Percentiles rank a stretch among this genome's conserved stretches.
Evolutionary conservation across 2,329 filamentous ascomycete species (phyloP).

Genomic region (Pleurostoma richardsiae): DNA sequence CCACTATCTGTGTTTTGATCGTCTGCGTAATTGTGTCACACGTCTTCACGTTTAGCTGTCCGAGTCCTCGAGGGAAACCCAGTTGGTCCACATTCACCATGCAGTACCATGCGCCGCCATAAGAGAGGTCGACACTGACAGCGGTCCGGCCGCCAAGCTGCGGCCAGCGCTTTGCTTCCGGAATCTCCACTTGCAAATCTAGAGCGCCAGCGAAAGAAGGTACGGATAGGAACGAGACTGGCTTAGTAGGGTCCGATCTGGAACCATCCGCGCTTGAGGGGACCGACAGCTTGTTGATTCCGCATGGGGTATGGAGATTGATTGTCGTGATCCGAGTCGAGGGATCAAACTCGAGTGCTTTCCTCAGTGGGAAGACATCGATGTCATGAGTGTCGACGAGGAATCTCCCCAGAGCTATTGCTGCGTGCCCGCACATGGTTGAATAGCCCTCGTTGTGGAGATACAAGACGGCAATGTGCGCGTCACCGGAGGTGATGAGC

Average conservation of each 20-base stretch:
- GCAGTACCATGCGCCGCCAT: constrained; percentile 38
- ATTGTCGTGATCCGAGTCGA: constrained; percentile 18
- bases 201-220: constrained; percentile 17
- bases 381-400: constrained; percentile 33
- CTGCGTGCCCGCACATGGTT: constrained; percentile 45
- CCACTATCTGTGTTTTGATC: no score
- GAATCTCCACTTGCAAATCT: no score
- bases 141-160: constrained; percentile 20
- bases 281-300: constrained; percentile 32
- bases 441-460: constrained; percentile 41
- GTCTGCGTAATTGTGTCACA: no score
- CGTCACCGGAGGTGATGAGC: constrained; percentile 27
- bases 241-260: constrained; percentile 27
- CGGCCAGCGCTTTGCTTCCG: constrained; percentile 22
- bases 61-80: no score
- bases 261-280: constrained; percentile 21
- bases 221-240: constrained; percentile 33
- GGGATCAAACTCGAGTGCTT: constrained; percentile 10
- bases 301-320: constrained; percentile 38
- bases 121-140: constrained; percentile 28
- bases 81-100: constrained; percentile 16
- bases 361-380: constrained; percentile 29
- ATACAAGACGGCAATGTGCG: constrained; percentile 42
- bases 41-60: no score
- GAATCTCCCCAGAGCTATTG: constrained; percentile 40